Conservation (phyloP, 805 yeast genomes). For the Myxozyma mucilagina region DNA sequence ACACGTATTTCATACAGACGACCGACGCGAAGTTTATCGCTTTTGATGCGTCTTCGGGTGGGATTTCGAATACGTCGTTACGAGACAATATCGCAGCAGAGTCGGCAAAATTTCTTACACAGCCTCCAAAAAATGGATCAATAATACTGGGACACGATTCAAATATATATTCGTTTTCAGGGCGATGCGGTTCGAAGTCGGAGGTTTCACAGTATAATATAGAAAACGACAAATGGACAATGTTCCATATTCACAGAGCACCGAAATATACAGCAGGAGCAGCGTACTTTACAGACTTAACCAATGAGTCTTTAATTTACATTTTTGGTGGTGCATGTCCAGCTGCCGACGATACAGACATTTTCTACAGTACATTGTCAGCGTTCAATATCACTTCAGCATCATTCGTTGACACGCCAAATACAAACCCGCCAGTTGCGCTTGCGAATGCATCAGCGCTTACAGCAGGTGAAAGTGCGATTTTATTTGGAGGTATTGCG, state of each 20-base stretch:
- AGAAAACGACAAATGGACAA: slow-evolving; percentile 10
- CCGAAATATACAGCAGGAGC: slow-evolving; percentile 16
- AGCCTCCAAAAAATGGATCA: slow-evolving; percentile 37
- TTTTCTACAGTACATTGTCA: slow-evolving; percentile 14
- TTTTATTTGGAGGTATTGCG: slow-evolving; percentile 66
- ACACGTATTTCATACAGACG: slow-evolving; percentile 20
- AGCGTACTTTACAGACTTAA: slow-evolving; percentile 10
- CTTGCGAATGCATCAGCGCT: slow-evolving; percentile 35
- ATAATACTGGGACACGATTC: slow-evolving; percentile 35
- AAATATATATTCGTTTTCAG: slow-evolving; percentile 34
- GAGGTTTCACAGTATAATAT: slow-evolving; percentile 9
- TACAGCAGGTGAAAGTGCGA: slow-evolving; percentile 18
- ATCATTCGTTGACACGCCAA: slow-evolving; percentile 9
- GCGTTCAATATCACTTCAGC: slow-evolving; percentile 14
- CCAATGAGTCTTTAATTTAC: slow-evolving; percentile 13
- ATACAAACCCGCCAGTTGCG: slow-evolving; percentile 34
- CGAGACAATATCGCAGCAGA: slow-evolving; percentile 6
- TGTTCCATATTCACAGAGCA: background rate
- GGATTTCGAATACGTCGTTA: slow-evolving; percentile 11
- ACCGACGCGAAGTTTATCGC: slow-evolving; percentile 16
- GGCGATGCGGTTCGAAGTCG: slow-evolving; percentile 22
- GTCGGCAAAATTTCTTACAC: slow-evolving; percentile 30
- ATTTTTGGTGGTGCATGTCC: slow-evolving; percentile 30
- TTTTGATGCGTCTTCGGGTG: background rate
- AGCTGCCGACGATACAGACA: background rate